These are phyloP conservation scores for Pichia inconspicua DNA, from an alignment of 1,139 yeast species.

Conservation along the genomic window DNA sequence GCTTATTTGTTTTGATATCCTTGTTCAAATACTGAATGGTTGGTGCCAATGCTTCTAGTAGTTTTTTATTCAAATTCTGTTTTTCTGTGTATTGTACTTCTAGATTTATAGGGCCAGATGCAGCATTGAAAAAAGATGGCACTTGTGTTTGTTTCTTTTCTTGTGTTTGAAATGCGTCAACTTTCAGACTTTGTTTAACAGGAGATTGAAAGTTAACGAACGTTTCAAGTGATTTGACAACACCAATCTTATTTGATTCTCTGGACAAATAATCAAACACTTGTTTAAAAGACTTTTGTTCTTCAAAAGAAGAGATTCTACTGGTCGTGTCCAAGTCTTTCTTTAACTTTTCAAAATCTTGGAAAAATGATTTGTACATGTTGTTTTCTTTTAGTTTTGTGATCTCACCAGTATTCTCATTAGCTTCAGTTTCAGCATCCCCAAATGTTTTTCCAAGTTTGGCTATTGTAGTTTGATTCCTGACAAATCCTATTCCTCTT, in stretches of 20 bases:
- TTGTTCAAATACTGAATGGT: slow-evolving; percentile 19
- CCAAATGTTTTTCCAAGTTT: slow-evolving; percentile 17
- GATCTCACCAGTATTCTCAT: slow-evolving; percentile 1
- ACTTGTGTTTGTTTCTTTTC: not conserved
- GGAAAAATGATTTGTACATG: slow-evolving; percentile 21
- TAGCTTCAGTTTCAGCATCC: slow-evolving; percentile 9
- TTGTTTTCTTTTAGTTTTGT: slow-evolving; percentile 15
- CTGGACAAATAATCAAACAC: slow-evolving; percentile 24
- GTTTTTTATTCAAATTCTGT: slow-evolving; percentile 6
- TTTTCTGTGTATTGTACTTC: slow-evolving; percentile 14
- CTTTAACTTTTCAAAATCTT: slow-evolving; percentile 21
- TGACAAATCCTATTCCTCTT: not conserved
- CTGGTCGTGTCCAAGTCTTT: slow-evolving; percentile 13
- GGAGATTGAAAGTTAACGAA: slow-evolving; percentile 17
- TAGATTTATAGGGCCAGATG: slow-evolving; percentile 13
- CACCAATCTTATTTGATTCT: slow-evolving; percentile 20
- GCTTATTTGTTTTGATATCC: slow-evolving; percentile 14
- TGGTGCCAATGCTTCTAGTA: slow-evolving; percentile 19
- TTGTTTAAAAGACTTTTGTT: slow-evolving; percentile 26
- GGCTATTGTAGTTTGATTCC: slow-evolving; percentile 1
- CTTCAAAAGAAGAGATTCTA: slow-evolving; percentile 25
- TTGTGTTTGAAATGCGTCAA: not conserved
- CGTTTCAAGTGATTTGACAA: slow-evolving; percentile 22
- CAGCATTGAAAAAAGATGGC: slow-evolving; percentile 9
- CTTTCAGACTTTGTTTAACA: slow-evolving; percentile 3